Conservation (phyloP, 192 early-diverging fungal genomes). For the Backusella psychrophila region DNA sequence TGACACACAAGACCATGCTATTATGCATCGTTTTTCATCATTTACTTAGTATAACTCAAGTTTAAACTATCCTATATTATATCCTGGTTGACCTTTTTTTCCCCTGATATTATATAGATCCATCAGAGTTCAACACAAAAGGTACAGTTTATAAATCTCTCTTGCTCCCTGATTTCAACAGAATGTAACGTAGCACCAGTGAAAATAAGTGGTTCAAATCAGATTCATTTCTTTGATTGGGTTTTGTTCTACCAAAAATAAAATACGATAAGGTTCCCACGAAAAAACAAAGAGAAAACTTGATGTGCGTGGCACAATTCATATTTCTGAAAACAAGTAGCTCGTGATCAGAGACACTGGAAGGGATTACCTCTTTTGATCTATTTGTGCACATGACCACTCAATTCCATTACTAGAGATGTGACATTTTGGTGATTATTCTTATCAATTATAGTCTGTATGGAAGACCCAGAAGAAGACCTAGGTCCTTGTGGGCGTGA, state of each 20-base stretch:
- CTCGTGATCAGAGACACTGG: neutral
- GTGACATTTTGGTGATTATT: neutral
- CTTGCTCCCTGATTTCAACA: neutral
- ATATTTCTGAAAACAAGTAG: neutral
- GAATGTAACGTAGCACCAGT: neutral
- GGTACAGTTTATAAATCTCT: neutral
- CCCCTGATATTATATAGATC: neutral
- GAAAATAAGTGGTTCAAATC: neutral
- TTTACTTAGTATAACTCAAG: too few species aligned
- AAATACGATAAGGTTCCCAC: conserved; percentile 4
- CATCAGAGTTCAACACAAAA: neutral
- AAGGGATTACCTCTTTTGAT: neutral
- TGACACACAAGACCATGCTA: neutral
- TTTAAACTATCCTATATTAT: neutral
- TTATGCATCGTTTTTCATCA: too few species aligned
- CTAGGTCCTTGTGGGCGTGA: neutral
- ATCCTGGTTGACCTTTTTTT: neutral
- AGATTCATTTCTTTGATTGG: conserved; percentile 6
- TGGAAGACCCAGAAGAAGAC: neutral
- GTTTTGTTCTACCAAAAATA: neutral
- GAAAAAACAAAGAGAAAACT: neutral
- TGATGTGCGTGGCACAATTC: neutral
- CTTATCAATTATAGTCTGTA: neutral
- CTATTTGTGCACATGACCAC: neutral
- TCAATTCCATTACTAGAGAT: neutral